Evolutionary conservation across 2,329 filamentous ascomycete species (phyloP), one percentile per base, ranked within the genome.

Genomic region (Claviceps spartinae): DNA sequence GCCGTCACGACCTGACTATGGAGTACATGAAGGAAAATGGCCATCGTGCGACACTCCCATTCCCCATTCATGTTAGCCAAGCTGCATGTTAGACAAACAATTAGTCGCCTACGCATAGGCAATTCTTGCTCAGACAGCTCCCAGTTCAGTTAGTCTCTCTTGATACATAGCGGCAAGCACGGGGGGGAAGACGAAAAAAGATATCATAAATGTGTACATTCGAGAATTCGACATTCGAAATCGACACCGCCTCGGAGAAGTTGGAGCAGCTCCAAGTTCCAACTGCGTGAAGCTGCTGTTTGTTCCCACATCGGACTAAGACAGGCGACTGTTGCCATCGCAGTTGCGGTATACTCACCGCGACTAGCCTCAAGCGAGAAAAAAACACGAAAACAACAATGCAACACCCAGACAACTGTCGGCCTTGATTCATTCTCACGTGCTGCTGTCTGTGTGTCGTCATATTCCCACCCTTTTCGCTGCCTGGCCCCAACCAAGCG

Each of bases 351-450:
- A 40, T 16, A 42, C 34, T 47, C 20, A 46, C 37, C 44, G 36
- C 44, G 50, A 47, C 38, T 42, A 34, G 37, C 44, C 44, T 41
- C 11, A 6, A 22, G 41, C 40, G 20, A 22, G 20, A 42, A 42
- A 24, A 42, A 43, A 43, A 24, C 18, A 13, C 18, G 20, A 42
- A 24, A 43, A 43, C 14, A 24, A 14, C 41, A 24, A 43, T 24
- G 41, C 41, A 43, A 52, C 51, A 42, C 48, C 45, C 20, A 49
- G 30, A 37, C 30, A 49, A 18, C 22, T 42, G 30, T 53, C 51
- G 42, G 48, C 18, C 3, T 43, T 43, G 47, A n/a, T 53, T 20
- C 34, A 52, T 41, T 47, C 52, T 53, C 52, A 53, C 52, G 48
- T 53, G 52, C 43, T 48, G 36, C 47, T 41, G 47, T 42, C 42